A percentile compares a stretch with the other conserved stretches of the same genome.
Conservation (phyloP, 768 basidiomycete genomes). For the Lactarius quietus region DNA sequence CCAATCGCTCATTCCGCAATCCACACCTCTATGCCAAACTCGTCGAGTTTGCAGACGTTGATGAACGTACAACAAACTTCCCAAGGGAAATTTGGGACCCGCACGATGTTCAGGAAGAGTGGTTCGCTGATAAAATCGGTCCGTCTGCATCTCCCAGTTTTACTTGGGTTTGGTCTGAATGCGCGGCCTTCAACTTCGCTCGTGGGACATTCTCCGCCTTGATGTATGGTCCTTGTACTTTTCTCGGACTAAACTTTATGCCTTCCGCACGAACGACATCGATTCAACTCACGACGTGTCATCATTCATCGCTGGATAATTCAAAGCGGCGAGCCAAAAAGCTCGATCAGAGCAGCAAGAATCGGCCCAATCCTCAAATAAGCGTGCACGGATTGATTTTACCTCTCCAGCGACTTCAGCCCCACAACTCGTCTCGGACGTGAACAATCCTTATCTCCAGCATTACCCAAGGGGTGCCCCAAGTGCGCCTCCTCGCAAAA, state of each 20-base stretch:
- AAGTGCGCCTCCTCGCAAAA: constrained; percentile 16
- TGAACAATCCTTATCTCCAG: constrained; percentile 22
- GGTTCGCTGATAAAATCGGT: constrained; percentile 81
- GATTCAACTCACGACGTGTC: not conserved
- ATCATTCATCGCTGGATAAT: not conserved
- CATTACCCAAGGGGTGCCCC: constrained; percentile 12
- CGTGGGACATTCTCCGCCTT: not conserved
- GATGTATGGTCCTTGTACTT: not conserved
- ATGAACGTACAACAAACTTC: constrained; percentile 85
- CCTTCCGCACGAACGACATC: not conserved
- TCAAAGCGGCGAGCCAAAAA: constrained; percentile 41
- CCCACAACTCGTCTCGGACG: constrained; percentile 6
- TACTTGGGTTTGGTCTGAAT: not conserved
- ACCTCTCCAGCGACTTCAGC: constrained; percentile 28
- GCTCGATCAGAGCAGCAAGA: constrained; percentile 40
- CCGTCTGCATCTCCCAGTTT: constrained; percentile 32
- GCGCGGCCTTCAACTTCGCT: not conserved
- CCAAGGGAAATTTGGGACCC: constrained; percentile 73
- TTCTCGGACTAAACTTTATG: not conserved
- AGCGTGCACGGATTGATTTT: constrained; percentile 45
- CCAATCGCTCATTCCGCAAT: constrained; percentile 90
- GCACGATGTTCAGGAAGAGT: constrained; percentile 54
- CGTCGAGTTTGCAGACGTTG: constrained; percentile 90
- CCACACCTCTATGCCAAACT: constrained; percentile 95
- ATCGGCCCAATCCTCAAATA: constrained; percentile 33